phyloP scores from a whole-genome alignment of 225 moss, liverwort and hornwort species.

The Physcomitrium patens region DNA sequence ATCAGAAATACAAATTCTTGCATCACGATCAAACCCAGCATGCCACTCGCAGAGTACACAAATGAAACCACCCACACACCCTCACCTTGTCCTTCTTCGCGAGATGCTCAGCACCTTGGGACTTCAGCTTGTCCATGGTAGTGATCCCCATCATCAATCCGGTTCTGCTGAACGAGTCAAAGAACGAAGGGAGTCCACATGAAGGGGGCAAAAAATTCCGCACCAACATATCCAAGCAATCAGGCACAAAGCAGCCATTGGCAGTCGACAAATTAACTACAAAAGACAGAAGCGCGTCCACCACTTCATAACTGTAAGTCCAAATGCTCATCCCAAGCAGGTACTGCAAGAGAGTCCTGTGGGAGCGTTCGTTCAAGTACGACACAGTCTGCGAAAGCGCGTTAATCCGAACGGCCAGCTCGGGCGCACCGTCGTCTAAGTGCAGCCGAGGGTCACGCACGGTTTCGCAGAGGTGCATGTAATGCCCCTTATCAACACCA shows the following conservation, averaged over 20 bases:
- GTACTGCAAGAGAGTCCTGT: slow-evolving; percentile 71
- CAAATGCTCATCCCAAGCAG: slow-evolving; percentile 96
- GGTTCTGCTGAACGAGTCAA: slow-evolving; percentile 72
- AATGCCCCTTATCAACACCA: slow-evolving; percentile 64
- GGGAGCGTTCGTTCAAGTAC: slow-evolving; percentile 68
- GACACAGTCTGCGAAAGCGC: slow-evolving; percentile 81
- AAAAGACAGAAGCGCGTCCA: slow-evolving; percentile 72
- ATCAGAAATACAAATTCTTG: too few relatives aligned
- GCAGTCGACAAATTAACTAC: slow-evolving; percentile 94
- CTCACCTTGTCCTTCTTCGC: slow-evolving; percentile 66
- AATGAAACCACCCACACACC: neutral
- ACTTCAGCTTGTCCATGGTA: slow-evolving; percentile 66
- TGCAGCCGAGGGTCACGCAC: slow-evolving; percentile 65
- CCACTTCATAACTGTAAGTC: slow-evolving; percentile 71
- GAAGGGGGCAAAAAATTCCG: slow-evolving; percentile 98
- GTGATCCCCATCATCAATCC: slow-evolving; percentile 69
- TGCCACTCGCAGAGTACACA: too few relatives aligned
- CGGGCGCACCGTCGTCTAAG: slow-evolving; percentile 49
- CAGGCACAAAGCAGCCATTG: slow-evolving; percentile 77
- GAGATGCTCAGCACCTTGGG: slow-evolving; percentile 58
- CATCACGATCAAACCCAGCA: too few relatives aligned
- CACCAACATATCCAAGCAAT: slow-evolving; percentile 94
- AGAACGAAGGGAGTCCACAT: slow-evolving; percentile 78
- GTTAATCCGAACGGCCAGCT: slow-evolving; percentile 60
- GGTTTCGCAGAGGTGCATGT: slow-evolving; percentile 65